Base-by-base conservation (phyloP, 23 red algal species). In the Chondrus crispus region DNA sequence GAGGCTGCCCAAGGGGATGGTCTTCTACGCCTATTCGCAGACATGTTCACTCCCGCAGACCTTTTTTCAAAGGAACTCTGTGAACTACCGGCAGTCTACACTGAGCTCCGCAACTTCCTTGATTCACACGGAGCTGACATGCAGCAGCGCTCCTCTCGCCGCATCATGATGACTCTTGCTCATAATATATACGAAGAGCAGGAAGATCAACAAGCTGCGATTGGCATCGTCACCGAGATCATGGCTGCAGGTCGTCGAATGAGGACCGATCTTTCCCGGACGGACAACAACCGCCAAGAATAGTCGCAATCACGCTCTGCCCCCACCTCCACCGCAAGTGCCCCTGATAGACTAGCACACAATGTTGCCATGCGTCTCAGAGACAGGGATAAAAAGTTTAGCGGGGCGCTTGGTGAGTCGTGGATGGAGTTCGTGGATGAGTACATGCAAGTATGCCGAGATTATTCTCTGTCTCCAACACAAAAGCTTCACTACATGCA, bases 401-500 rank as follows among this genome's bases (percentile, higher is more conserved):
- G n/a, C n/a, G n/a, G n/a, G n/a, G n/a, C n/a, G n/a, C 24, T 77
- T 42, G 12, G 71, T 26, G 71, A 77, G 38, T 2, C 29, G 1
- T 77, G 71, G 71, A 24, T 39, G 37, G 71, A 77, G 1, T 77
- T 46, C 38, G 71, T 77, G 22, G 71, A 77, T 1, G 37, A 42
- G 0, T 77, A 77, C 46, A n/a, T 22, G n/a, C 79, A 2, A 39
- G 2, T 73, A 28, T 10, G 24, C 40, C 46, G 14, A n/a, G 55
- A 20, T 47, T 70, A 62, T 38, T 33, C 24, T 47, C 79, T 84
- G 30, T 62, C 42, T 20, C 46, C 36, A 41, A 46, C 1, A 1
- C 79, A 84, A 1, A 55, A 53, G 42, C 79, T 84, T 33, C 79
- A 30, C 29, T 84, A 62, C 52, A 22, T 64, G 39, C 79, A 84